Conservation (phyloP, 2,329 filamentous ascomycete genomes). For the Epichloe bromicola region DNA sequence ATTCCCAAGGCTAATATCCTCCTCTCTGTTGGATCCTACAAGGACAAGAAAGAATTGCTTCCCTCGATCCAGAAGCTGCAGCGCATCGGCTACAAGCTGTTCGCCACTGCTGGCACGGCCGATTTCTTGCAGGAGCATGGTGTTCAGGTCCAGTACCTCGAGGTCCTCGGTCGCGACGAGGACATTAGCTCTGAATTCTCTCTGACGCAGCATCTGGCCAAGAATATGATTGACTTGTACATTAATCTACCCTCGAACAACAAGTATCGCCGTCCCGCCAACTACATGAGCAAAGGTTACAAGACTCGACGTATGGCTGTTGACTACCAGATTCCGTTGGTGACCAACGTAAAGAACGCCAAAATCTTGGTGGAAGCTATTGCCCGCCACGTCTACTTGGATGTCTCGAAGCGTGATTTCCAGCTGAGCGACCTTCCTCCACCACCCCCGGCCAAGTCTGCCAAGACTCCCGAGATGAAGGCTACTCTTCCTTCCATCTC, state of each 20-base stretch:
- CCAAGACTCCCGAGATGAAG: constrained; percentile 46
- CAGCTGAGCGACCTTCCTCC: constrained; percentile 74
- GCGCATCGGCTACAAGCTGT: constrained; percentile 86
- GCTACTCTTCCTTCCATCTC: constrained; percentile 28
- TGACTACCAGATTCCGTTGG: constrained; percentile 88
- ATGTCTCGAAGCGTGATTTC: constrained; percentile 73
- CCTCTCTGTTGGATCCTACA: constrained; percentile 90
- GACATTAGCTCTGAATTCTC: constrained; percentile 94
- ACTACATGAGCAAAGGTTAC: constrained; percentile 98
- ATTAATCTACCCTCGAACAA: constrained; percentile 99
- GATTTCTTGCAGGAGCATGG: constrained; percentile 92
- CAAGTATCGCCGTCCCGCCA: constrained; percentile 88
- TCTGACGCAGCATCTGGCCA: constrained; percentile 87
- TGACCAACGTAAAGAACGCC: constrained; percentile 98
- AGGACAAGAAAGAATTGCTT: constrained; percentile 96
- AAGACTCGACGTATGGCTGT: constrained; percentile 95
- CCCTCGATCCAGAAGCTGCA: constrained; percentile 83
- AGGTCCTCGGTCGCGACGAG: constrained; percentile 68
- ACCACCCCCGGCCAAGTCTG: constrained; percentile 55
- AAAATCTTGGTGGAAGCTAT: constrained; percentile 95
- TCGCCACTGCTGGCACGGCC: constrained; percentile 89
- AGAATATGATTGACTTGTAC: constrained; percentile 96
- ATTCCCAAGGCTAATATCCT: constrained; percentile 92
- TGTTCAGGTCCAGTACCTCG: constrained; percentile 84
- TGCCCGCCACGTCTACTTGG: constrained; percentile 73